phyloP scores from a whole-genome alignment of 2,329 filamentous ascomycete species.

The Pseudocercospora pini-densiflorae region DNA sequence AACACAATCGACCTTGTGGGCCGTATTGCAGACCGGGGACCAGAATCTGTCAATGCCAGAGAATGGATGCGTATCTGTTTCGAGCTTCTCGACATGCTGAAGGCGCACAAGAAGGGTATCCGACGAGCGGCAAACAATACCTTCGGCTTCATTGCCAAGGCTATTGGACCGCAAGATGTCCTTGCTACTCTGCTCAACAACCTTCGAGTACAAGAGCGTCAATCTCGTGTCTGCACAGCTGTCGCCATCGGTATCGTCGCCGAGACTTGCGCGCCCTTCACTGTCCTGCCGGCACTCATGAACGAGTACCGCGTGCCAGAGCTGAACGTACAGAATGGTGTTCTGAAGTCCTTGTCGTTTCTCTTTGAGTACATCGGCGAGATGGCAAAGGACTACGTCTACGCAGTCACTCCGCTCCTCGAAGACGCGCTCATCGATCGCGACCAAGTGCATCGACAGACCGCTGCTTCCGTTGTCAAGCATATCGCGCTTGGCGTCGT shows the following conservation, averaged over 20 bases:
- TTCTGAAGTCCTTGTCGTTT: conserved; percentile 95
- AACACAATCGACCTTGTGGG: conserved; percentile 98
- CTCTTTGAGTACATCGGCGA: conserved; percentile 99
- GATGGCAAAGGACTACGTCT: conserved; percentile 99
- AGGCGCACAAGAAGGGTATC: conserved; percentile 99
- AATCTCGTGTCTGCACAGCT: conserved; percentile 97
- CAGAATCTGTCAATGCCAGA: conserved; percentile 92
- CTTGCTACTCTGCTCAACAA: conserved; percentile 96
- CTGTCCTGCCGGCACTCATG: conserved; percentile 97
- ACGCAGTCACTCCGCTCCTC: conserved; percentile 91
- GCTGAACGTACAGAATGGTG: conserved; percentile 98
- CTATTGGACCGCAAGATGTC: conserved; percentile 97
- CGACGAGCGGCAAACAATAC: conserved; percentile 98
- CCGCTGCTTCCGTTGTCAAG: conserved; percentile 94
- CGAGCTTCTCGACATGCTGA: conserved; percentile 97
- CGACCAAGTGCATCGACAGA: conserved; percentile 97
- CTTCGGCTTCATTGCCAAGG: conserved; percentile 99
- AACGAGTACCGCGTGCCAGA: conserved; percentile 99
- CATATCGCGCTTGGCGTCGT: conserved; percentile 98
- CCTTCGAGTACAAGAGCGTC: conserved; percentile 92
- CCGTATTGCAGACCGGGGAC: conserved; percentile 94
- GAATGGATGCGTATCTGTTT: conserved; percentile 99
- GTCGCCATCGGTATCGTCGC: conserved; percentile 98
- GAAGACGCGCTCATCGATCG: conserved; percentile 97
- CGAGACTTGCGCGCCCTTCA: conserved; percentile 97